Percentiles rank a stretch among this genome's conserved stretches.
Evolutionary conservation across 768 basidiomycete species (phyloP).

Genomic region (Russula abietina): DNA sequence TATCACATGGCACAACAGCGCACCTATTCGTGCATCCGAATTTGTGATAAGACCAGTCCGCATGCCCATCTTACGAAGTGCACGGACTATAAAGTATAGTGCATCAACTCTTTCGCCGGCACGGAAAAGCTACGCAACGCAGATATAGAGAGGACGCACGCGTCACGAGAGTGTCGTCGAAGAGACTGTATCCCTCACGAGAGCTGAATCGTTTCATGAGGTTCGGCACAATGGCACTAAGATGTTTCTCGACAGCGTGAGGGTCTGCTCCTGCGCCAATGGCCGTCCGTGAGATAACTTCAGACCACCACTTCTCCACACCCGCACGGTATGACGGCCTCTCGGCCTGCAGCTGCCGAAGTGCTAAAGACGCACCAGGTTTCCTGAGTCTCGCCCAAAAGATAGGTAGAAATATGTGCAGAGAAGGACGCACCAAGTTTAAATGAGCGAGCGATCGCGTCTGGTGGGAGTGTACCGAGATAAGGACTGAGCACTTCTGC

Average conservation of each 20-base stretch:
- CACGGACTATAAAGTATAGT: constrained; percentile 38
- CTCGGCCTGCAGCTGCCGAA: constrained; percentile 49
- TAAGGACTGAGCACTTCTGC: constrained; percentile 60
- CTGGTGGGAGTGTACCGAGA: constrained; percentile 54
- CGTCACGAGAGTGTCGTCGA: constrained; percentile 44
- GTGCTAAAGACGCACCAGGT: constrained; percentile 29
- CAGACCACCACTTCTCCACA: constrained; percentile 64
- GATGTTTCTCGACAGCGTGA: constrained; percentile 45
- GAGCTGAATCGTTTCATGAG: constrained; percentile 69
- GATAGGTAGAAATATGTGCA: not conserved
- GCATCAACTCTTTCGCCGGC: not conserved
- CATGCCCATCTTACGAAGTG: constrained; percentile 42
- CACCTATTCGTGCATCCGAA: constrained; percentile 66
- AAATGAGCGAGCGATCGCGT: constrained; percentile 51
- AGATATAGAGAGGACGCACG: constrained; percentile 34
- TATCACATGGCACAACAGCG: constrained; percentile 25
- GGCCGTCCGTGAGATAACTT: constrained; percentile 69
- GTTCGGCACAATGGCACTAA: constrained; percentile 50
- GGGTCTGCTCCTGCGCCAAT: constrained; percentile 66
- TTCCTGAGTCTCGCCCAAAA: not conserved
- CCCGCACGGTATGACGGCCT: constrained; percentile 55
- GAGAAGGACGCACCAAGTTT: constrained; percentile 41
- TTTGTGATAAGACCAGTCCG: constrained; percentile 63
- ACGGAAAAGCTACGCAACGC: not conserved
- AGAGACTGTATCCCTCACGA: constrained; percentile 59